Evolutionary conservation across 2,329 filamentous ascomycete genomes (phyloP).

Genomic region (Sporothrix mexicana): DNA sequence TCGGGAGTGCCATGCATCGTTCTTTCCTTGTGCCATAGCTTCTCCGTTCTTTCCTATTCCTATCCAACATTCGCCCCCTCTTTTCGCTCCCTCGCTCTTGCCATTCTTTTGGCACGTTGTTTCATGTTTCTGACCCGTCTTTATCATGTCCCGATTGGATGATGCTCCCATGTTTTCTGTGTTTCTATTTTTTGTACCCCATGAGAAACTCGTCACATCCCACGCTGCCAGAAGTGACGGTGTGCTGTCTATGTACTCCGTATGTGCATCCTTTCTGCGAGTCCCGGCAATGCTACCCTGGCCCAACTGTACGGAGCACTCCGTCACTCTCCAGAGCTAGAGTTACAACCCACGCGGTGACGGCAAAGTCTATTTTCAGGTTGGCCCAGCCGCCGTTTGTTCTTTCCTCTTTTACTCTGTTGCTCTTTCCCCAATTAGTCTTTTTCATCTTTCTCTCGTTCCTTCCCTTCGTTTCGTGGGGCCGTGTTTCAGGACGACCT

Average conservation of each 20-base stretch:
- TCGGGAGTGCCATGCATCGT: neutral
- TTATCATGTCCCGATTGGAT: slow-evolving; percentile 25
- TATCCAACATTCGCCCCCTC: neutral
- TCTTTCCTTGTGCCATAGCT: slow-evolving; percentile 12
- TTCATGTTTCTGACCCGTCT: slow-evolving; percentile 21
- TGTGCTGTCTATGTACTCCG: neutral
- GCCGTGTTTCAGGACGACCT: slow-evolving; percentile 16
- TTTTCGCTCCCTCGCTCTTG: neutral
- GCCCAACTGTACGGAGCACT: neutral
- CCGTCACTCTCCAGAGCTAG: neutral
- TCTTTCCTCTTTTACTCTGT: neutral
- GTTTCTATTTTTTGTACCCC: slow-evolving; percentile 22
- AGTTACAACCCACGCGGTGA: slow-evolving; percentile 14
- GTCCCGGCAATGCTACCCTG: slow-evolving; percentile 21
- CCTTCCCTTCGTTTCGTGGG: slow-evolving; percentile 20
- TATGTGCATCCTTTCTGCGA: too few species aligned
- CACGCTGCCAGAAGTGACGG: slow-evolving; percentile 13
- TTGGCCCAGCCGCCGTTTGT: slow-evolving; percentile 1
- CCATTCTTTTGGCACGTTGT: neutral
- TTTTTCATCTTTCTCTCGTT: neutral
- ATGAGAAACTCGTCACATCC: neutral
- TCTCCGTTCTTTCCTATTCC: slow-evolving; percentile 15
- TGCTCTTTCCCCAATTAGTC: too few species aligned
- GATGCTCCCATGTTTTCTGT: neutral
- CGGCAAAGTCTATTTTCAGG: slow-evolving; percentile 25